Base-by-base conservation (phyloP, 2,329 filamentous ascomycete species). In the Neopestalotiopsis sp. region DNA sequence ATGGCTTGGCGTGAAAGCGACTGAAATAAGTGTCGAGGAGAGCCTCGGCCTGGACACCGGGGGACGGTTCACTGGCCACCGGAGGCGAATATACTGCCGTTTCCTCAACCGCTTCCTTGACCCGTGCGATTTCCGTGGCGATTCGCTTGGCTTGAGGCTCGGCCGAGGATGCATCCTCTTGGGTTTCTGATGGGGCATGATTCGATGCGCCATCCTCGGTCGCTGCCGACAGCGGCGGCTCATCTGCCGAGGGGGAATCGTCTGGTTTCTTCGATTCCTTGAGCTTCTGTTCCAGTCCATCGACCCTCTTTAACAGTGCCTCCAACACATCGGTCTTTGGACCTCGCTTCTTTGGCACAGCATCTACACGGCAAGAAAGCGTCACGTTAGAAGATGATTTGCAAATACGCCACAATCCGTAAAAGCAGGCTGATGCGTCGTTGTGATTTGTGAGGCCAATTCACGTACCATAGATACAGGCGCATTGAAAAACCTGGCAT, bases 291-390 rank as follows among this genome's bases (percentile, higher is more conserved):
- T 97, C 94, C 65, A 97, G 83, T 1, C 94, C 94, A 78, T 97
- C 94, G 2, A 97, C 94, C 66, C 94, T 88, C 80, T 95, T 97
- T 69, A 97, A 78, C 9, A 97, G 83, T 1, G 94, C 93, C 79
- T 97, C 94, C 40, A 97, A 84, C 4, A 97, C 93, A 78, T 97
- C 94, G 34, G 94, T 97, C 81, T 97, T 97, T 2, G 94, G 94
- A 0, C 94, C 94, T 78, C 94, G 87, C 79, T 97, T 97, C 82
- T 97, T 97, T 0, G 94, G 94, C 20, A 96, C 89, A 32, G 94
- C 94, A 83, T 97, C 94, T 95, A 74, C 61, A 70, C 67, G 38
- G 67, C 30, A 42, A 6, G 69, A 49, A 66, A 67, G 56, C 10
- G 24, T 42, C 13, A 45, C 4, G 17, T 67, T 42, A 59, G 65